Conservation (phyloP, 1,139 yeast species). For the Candida labiduridarum region DNA sequence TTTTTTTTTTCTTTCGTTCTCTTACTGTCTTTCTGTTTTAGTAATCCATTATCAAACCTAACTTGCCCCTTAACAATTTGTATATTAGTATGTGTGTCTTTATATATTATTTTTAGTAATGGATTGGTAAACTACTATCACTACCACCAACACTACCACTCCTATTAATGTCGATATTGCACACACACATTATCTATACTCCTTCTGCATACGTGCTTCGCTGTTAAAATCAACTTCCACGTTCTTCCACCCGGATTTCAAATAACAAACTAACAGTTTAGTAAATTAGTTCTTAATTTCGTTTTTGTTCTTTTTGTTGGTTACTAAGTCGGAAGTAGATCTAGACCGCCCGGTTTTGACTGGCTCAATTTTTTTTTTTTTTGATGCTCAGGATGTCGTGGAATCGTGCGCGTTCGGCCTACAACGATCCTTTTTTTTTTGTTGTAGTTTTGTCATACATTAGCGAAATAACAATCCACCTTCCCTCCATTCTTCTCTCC, state of each 20-base stretch:
- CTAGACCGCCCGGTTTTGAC: slow-evolving; percentile 1
- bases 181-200: too few species aligned
- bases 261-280: too few species aligned
- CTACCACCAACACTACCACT: not conserved
- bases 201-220: too few species aligned
- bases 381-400: not conserved
- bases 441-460: not conserved
- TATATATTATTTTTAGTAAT: slow-evolving; percentile 3
- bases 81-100: too few species aligned
- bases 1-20: not conserved
- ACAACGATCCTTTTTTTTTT: slow-evolving; percentile 1
- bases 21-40: not conserved
- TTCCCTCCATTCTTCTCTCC: slow-evolving; percentile 1
- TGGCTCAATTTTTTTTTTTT: not conserved
- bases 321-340: not conserved
- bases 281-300: too few species aligned
- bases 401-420: slow-evolving; percentile 1
- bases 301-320: not conserved
- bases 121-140: slow-evolving; percentile 3
- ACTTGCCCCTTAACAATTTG: not conserved
- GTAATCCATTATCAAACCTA: slow-evolving; percentile 3
- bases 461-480: not conserved
- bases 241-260: too few species aligned
- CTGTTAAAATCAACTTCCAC: too few species aligned
- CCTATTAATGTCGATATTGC: too few species aligned